Evolutionary conservation across 148 eudicot species (phyloP).

Genomic region (Persicaria tinctoria): DNA sequence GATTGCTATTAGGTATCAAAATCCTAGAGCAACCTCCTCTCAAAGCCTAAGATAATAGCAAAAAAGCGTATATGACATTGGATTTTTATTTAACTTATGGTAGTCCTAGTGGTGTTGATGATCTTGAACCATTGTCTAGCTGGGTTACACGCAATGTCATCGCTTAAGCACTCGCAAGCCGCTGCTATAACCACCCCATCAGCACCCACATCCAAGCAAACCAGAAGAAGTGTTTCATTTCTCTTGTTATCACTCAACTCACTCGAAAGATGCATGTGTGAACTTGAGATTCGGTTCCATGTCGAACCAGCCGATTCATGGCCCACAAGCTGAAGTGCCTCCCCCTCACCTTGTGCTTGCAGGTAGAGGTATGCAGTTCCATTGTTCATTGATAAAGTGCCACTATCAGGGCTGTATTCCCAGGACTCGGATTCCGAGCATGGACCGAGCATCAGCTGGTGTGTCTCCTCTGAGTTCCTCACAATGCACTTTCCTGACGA

Average conservation of each 20-base stretch:
- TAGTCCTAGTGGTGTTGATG: slow-evolving; percentile 35
- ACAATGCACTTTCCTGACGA: slow-evolving; percentile 59
- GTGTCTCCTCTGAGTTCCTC: slow-evolving; percentile 27
- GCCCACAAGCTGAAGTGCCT: slow-evolving; percentile 30
- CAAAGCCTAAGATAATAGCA: neutral
- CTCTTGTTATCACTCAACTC: slow-evolving; percentile 21
- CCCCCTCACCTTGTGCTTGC: slow-evolving; percentile 32
- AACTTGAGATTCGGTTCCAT: slow-evolving; percentile 67
- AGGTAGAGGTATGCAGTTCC: slow-evolving; percentile 47
- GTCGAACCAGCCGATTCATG: slow-evolving; percentile 16
- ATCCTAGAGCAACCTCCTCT: neutral
- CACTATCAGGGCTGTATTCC: slow-evolving; percentile 40
- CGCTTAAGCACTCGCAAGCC: slow-evolving; percentile 51
- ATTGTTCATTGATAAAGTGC: slow-evolving; percentile 23
- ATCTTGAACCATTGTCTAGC: slow-evolving; percentile 84
- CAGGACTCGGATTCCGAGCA: slow-evolving; percentile 52
- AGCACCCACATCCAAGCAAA: slow-evolving; percentile 62
- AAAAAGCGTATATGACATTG: neutral
- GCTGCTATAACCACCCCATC: slow-evolving; percentile 28
- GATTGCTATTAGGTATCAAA: too few relatives aligned
- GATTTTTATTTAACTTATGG: neutral
- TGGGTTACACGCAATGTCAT: slow-evolving; percentile 54
- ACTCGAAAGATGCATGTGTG: slow-evolving; percentile 70
- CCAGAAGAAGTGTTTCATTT: neutral
- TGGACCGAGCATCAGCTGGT: slow-evolving; percentile 36